Base-by-base conservation (phyloP, 2,329 filamentous ascomycete species). In the Colletotrichum spinosum region DNA sequence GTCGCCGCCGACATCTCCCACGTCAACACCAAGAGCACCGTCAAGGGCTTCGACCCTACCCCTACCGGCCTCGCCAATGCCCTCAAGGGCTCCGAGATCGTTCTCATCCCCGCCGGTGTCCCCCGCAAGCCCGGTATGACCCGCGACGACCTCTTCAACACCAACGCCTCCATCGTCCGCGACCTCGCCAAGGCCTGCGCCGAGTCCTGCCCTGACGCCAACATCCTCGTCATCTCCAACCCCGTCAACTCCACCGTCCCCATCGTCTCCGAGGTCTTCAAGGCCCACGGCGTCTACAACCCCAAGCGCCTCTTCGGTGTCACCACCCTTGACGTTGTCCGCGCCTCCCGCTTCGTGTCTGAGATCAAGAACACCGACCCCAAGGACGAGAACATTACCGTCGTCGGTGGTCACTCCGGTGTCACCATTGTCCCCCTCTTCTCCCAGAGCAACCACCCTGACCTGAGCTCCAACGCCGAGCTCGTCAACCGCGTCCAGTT, bases 71-170 rank as follows among this genome's bases (percentile, higher is more conserved):
- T 98, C 69, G 87, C 88, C 74, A 87, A 86, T 70, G 91, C 90
- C 76, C 89, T 99, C 80, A 92, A 92, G 84, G 94, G 88, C 78
- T 86, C 94, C 76, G 94, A 98, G 83, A 90, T 99, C 74, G 93
- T 99, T 77, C 89, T 99, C 78, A 98, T 99, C 81, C 96, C 96
- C 77, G 96, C 96, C 77, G 96, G 96, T 87, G 95, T 99, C 72
- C 96, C 96, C 78, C 94, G 96, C 85, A 97, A 97, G 90, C 96
- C 96, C 80, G 96, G 96, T 84, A 99, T 99, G 96, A 97, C 92
- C 84, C 94, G 96, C 87, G 96, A 99, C 84, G 95, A 99, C 81
- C 91, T 99, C 71, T 99, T 99, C 94, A 98, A 98, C 90, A 99
- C 95, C 88, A 99, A 99, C 83, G 96, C 96, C 82, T 97, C 93